phyloP scores from a whole-genome alignment of 192 early-diverging fungal genomes.

The Backusella macrospora region DNA sequence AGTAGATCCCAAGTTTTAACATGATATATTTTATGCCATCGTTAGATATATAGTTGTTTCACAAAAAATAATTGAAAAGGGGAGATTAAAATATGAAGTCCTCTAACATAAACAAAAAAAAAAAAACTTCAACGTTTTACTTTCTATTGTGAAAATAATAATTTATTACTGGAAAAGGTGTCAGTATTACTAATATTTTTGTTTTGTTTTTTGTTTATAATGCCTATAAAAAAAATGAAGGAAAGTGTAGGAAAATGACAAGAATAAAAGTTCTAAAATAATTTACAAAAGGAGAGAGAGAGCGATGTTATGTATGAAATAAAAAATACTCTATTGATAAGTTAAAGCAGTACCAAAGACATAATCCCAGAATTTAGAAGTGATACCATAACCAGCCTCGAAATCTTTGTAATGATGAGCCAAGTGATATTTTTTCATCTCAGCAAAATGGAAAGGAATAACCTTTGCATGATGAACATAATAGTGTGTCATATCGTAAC shows the following conservation, averaged over 20 bases:
- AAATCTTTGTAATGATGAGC: constrained; percentile 95
- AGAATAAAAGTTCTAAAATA: not conserved
- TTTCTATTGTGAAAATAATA: too few relatives aligned
- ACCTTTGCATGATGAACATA: constrained; percentile 92
- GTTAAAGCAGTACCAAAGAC: constrained; percentile 69
- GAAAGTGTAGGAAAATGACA: not conserved
- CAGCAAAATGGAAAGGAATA: constrained; percentile 66
- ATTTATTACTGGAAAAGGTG: too few relatives aligned
- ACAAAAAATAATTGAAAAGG: too few relatives aligned
- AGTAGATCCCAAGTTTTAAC: too few relatives aligned
- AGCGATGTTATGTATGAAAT: not conserved
- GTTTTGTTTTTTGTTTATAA: too few relatives aligned
- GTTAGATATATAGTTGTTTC: too few relatives aligned
- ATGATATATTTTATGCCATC: too few relatives aligned
- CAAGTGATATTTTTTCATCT: constrained; percentile 94
- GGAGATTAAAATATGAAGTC: too few relatives aligned
- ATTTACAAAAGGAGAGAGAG: not conserved
- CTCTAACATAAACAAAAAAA: too few relatives aligned
- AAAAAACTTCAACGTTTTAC: too few relatives aligned
- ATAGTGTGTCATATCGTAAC: constrained; percentile 93
- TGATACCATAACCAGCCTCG: constrained; percentile 87
- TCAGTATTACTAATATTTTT: too few relatives aligned
- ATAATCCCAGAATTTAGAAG: constrained; percentile 89
- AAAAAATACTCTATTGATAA: constrained; percentile 31
- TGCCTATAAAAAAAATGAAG: too few relatives aligned